Evolutionary conservation across 495 filamentous ascomycete genomes (phyloP).

Genomic region (Xylaria nigripes): DNA sequence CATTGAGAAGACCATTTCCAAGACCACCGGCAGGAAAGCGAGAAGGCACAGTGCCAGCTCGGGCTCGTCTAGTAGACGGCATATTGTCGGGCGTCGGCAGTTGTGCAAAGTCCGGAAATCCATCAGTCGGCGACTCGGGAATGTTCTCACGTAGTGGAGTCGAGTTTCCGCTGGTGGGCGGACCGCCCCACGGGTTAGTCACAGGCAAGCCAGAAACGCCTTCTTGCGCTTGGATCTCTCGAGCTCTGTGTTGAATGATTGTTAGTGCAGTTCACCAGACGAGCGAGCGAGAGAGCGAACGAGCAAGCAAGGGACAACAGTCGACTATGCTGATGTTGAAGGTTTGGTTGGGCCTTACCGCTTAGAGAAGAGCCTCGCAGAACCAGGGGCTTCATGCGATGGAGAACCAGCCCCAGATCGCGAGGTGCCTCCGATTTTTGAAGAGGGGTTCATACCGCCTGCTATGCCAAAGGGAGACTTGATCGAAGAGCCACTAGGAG

Average conservation of each 20-base stretch:
- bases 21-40: constrained; percentile 69
- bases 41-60: constrained; percentile 95
- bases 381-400: constrained; percentile 77
- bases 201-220: constrained; percentile 60
- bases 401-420: constrained; percentile 93
- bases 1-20: constrained; percentile 48
- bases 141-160: constrained; percentile 95
- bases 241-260: constrained; percentile 50
- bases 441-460: constrained; percentile 52
- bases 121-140: constrained; percentile 93
- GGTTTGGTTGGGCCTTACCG: constrained; percentile 47
- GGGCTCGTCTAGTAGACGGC: constrained; percentile 57
- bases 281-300: no score
- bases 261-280: constrained; percentile 3
- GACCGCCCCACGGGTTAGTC: constrained; percentile 75
- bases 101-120: constrained; percentile 82
- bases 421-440: constrained; percentile 62
- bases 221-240: constrained; percentile 97
- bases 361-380: constrained; percentile 72
- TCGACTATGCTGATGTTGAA: constrained; percentile 31
- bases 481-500: constrained; percentile 55
- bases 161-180: constrained; percentile 89
- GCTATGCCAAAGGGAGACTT: constrained; percentile 70
- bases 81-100: constrained; percentile 48
- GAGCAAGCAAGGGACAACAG: neutral